Evolutionary conservation across 192 early-diverging fungal species (phyloP).

Genomic region (Allomyces macrogynus): DNA sequence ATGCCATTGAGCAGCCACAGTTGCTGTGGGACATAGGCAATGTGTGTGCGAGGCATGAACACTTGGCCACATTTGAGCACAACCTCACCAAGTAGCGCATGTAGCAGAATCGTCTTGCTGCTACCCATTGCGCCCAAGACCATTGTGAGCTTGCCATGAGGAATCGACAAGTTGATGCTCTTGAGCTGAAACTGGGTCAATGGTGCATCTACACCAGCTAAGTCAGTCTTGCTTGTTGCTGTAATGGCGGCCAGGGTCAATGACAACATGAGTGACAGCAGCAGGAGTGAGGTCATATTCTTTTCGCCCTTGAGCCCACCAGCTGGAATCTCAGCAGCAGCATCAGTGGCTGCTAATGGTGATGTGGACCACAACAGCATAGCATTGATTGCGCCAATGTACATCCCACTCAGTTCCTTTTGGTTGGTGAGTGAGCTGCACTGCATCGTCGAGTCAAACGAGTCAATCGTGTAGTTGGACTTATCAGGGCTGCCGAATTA

Average conservation of each 20-base stretch:
- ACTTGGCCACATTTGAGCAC: constrained; percentile 14
- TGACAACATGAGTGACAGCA: background rate
- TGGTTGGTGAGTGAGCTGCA: too few species aligned
- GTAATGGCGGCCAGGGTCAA: background rate
- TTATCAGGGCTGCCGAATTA: constrained; percentile 11
- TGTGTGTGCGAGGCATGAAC: constrained; percentile 8
- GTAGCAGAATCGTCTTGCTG: constrained; percentile 66
- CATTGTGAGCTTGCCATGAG: constrained; percentile 45
- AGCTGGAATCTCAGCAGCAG: too few species aligned
- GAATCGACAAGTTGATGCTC: constrained; percentile 46
- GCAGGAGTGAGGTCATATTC: background rate
- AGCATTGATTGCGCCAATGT: background rate
- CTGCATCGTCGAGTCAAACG: background rate
- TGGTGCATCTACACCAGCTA: background rate
- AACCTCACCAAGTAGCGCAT: constrained; percentile 71
- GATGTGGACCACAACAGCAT: background rate
- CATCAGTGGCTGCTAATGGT: background rate
- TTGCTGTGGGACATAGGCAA: constrained; percentile 54
- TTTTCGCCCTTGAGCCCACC: too few species aligned
- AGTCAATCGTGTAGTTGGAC: constrained; percentile 4
- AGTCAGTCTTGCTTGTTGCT: background rate
- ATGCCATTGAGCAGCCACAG: constrained; percentile 71
- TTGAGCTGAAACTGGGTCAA: constrained; percentile 26
- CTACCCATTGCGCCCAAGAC: constrained; percentile 68
- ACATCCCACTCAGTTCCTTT: too few species aligned